Conservation (phyloP, 2,329 filamentous ascomycete species). For the Neofusicoccum umdonicola region DNA sequence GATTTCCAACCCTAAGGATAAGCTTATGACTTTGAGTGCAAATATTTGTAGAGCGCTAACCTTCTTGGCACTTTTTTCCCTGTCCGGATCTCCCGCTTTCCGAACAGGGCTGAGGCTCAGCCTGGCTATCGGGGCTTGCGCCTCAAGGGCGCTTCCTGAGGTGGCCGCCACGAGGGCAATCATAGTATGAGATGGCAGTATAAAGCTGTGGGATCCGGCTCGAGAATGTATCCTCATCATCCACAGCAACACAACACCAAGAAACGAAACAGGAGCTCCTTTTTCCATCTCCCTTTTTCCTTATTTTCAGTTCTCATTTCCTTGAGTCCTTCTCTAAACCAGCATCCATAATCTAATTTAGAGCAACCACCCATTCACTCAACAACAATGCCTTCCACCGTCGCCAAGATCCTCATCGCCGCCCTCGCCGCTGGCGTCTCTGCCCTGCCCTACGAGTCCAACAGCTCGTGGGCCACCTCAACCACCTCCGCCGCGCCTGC, state of each 20-base stretch:
- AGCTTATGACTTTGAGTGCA: constrained; percentile 14
- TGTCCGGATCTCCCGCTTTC: background rate
- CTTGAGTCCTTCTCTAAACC: constrained; percentile 15
- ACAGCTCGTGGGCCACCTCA: background rate
- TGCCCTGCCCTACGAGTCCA: constrained; percentile 25
- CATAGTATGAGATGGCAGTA: constrained; percentile 18
- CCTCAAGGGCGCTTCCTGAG: background rate
- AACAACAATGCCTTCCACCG: constrained; percentile 30
- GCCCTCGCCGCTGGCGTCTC: constrained; percentile 31
- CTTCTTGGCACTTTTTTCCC: background rate
- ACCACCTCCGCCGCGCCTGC: constrained; percentile 19
- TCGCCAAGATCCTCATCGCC: constrained; percentile 34
- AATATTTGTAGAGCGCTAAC: constrained; percentile 4
- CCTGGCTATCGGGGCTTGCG: background rate
- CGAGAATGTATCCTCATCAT: constrained; percentile 17
- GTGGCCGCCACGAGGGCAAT: background rate
- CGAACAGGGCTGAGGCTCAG: background rate
- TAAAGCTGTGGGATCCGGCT: constrained; percentile 24
- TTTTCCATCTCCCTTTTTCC: constrained; percentile 20
- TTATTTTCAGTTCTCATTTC: constrained; percentile 22
- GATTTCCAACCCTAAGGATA: constrained; percentile 8
- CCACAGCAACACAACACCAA: constrained; percentile 26
- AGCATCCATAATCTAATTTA: constrained; percentile 21
- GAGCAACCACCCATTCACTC: constrained; percentile 21
- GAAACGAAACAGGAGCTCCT: constrained; percentile 26